phyloP scores from a whole-genome alignment of 2,329 filamentous ascomycete species.

The Plenodomus lindquistii region DNA sequence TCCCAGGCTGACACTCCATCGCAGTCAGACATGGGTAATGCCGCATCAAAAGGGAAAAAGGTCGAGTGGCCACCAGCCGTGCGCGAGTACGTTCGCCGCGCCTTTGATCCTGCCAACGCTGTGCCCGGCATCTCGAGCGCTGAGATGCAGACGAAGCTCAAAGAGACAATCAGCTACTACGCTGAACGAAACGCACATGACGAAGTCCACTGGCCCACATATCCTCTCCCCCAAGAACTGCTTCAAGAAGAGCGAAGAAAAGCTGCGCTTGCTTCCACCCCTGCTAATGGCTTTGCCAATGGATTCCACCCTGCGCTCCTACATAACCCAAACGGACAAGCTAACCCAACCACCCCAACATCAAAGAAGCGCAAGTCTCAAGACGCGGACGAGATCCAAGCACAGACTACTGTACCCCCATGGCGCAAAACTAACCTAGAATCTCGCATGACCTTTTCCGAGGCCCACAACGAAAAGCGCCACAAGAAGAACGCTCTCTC shows the following conservation, averaged over 20 bases:
- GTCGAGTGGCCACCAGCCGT: conserved; percentile 83
- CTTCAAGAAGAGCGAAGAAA: conserved; percentile 65
- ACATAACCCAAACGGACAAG: conserved; percentile 19
- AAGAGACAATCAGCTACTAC: conserved; percentile 79
- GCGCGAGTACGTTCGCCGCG: conserved; percentile 84
- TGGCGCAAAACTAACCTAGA: conserved; percentile 77
- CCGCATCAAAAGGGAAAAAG: conserved; percentile 55
- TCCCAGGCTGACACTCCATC: conserved; percentile 16
- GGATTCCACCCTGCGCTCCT: conserved; percentile 18
- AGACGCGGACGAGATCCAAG: conserved; percentile 56
- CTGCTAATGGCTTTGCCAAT: conserved; percentile 36
- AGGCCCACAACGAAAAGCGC: conserved; percentile 51
- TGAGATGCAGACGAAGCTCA: conserved; percentile 84
- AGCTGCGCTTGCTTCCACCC: conserved; percentile 21
- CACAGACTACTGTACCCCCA: conserved; percentile 59
- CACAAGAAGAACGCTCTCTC: conserved; percentile 52
- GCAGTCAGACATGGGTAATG: conserved; percentile 24
- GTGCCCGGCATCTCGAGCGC: conserved; percentile 50
- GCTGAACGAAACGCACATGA: conserved; percentile 74
- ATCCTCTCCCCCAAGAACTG: conserved; percentile 84
- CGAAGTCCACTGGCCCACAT: conserved; percentile 77
- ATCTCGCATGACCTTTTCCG: conserved; percentile 72
- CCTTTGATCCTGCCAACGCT: conserved; percentile 74
- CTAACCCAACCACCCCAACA: conserved; percentile 46
- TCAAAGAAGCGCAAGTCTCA: conserved; percentile 83